These are phyloP conservation scores for Ceratobasidium sp. DNA, from an alignment of 1,284 basidiomycete genomes.

Conservation along the genomic window DNA sequence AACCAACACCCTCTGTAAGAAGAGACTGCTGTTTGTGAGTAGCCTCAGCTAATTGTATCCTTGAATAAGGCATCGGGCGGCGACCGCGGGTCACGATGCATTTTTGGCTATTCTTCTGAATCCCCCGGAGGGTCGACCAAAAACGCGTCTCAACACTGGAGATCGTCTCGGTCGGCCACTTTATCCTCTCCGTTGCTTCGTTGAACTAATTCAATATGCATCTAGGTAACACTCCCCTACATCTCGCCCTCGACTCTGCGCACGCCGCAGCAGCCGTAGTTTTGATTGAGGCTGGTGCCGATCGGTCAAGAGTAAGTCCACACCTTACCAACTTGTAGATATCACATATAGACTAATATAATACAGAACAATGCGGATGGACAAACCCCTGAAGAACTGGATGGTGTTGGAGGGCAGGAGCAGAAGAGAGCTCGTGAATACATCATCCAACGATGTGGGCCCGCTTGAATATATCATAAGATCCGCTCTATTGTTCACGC, in stretches of 20 bases:
- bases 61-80: slow-evolving; percentile 78
- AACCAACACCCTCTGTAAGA: slow-evolving; percentile 87
- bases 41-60: too few species aligned
- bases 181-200: not conserved
- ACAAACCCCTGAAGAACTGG: slow-evolving; percentile 82
- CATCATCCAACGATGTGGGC: slow-evolving; percentile 72
- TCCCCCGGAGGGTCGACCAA: slow-evolving; percentile 67
- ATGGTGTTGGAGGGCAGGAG: slow-evolving; percentile 86
- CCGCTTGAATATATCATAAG: slow-evolving; percentile 25
- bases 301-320: slow-evolving; percentile 76
- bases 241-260: slow-evolving; percentile 93
- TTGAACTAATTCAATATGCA: slow-evolving; percentile 37
- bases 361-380: slow-evolving; percentile 77
- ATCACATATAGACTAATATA: slow-evolving; percentile 41
- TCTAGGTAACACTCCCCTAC: slow-evolving; percentile 90
- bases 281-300: slow-evolving; percentile 91
- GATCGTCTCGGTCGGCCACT: slow-evolving; percentile 76
- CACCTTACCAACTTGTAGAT: not conserved
- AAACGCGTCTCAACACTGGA: slow-evolving; percentile 83
- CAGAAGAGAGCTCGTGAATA: slow-evolving; percentile 78
- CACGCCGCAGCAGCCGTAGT: slow-evolving; percentile 88
- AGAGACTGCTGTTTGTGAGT: not conserved
- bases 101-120: slow-evolving; percentile 82
- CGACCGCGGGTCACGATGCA: slow-evolving; percentile 89
- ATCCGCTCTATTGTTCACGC: not conserved